Percentiles rank a stretch among this genome's conserved stretches.
Conservation (phyloP, 148 eudicot genomes). For the Mesembryanthemum crystallinum region DNA sequence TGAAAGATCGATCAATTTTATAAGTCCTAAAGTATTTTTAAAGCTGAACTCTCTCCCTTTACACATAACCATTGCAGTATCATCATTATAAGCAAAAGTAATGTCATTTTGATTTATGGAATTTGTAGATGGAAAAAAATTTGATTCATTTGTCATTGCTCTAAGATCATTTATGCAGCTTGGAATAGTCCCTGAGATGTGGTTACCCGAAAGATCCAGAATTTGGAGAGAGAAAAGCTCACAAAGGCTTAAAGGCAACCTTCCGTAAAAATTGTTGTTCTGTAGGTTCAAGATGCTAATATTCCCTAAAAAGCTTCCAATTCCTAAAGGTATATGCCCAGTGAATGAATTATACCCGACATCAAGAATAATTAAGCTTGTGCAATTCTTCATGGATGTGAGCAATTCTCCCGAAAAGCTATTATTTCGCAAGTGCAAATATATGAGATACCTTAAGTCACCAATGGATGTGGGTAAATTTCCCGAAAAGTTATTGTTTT, state of each 20-base stretch:
- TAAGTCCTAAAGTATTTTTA: background rate
- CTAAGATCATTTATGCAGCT: conserved; percentile 17
- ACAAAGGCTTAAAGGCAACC: conserved; percentile 18
- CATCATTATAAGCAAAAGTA: background rate
- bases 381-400: background rate
- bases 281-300: conserved; percentile 9
- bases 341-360: background rate
- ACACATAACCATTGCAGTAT: conserved; percentile 10
- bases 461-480: conserved; percentile 10
- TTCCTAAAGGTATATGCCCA: background rate
- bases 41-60: conserved; percentile 15
- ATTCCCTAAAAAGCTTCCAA: background rate
- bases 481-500: conserved; percentile 11
- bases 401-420: background rate
- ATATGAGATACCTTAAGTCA: background rate
- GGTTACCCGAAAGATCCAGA: conserved; percentile 17
- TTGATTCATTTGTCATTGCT: background rate
- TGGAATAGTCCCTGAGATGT: conserved; percentile 17
- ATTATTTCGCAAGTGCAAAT: conserved; percentile 16
- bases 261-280: background rate
- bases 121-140: background rate
- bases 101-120: too few species aligned
- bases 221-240: conserved; percentile 11
- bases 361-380: background rate
- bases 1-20: conserved; percentile 11